Evolutionary conservation across 306 rosid genomes (phyloP), one percentile per base, ranked within the genome.

Genomic region (Malus asiatica): DNA sequence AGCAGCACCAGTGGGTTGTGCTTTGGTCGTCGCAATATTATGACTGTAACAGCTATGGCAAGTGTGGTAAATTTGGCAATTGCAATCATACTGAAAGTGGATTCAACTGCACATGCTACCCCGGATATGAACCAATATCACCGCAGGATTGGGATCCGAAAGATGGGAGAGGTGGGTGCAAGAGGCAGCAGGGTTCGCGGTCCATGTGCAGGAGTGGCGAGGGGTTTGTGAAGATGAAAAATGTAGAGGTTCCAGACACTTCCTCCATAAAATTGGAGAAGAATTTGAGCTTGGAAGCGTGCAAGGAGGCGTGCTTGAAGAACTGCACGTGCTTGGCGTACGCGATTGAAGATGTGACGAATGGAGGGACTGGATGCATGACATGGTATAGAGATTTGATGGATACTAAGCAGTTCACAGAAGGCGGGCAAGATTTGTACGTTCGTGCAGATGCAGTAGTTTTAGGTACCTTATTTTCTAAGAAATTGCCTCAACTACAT

Each of bases 301-400:
- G 97, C 66, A 53, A 68, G 66, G 18, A 38, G 42, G 84, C 76
- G 76, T 91, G 97, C 60, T 74, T 88, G 77, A 73, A 77, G 67
- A 83, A 87, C 59, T 91, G 97, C 53, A 80, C 88, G 4, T 93
- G 97, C 63, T 52, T 5, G 52, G 94, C 90, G 0, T 93, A 89
- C 76, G 76, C 86, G 4, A 67, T 16, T 70, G 83, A 83, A 19
- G 82, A 91, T 81, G 86, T 85, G 73, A 87, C 88, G 48, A 69
- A 74, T 71, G 89, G 89, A 0, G 71, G 84, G 30, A 88, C 68
- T 68, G 91, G 96, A 10, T 91, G 96, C 70, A 33, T 89, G 66
- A 72, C 72, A 11, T 91, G 93, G 93, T 18, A 80, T 69, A 88
- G 90, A 0, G 69, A 70, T 15, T 74, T 89, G 78, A 62, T 83